These are phyloP conservation scores for Colletotrichum lindemuthianum DNA, from an alignment of 2,329 filamentous ascomycete genomes.

Conservation along the genomic window DNA sequence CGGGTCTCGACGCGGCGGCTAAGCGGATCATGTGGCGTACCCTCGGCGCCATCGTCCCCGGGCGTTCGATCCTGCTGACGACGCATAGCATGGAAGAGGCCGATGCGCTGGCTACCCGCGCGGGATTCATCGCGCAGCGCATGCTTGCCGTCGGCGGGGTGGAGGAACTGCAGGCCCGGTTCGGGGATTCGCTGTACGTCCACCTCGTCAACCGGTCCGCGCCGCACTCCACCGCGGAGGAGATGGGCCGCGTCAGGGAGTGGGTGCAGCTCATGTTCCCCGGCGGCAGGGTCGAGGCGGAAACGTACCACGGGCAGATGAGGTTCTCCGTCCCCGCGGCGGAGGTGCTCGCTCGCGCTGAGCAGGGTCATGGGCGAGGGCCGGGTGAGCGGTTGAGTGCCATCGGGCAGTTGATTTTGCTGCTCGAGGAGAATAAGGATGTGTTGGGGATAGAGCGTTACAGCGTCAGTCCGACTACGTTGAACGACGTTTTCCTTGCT, in stretches of 20 bases:
- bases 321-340: conserved; percentile 40
- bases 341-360: conserved; percentile 6
- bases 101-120: conserved; percentile 83
- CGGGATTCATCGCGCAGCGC: conserved; percentile 83
- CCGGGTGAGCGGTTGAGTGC: conserved; percentile 48
- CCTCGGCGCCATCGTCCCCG: conserved; percentile 75
- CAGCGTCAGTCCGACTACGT: conserved; percentile 85
- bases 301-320: conserved; percentile 56
- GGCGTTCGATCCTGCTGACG: conserved; percentile 85
- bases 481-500: conserved; percentile 89
- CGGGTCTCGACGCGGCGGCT: conserved; percentile 88
- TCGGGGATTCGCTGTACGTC: conserved; percentile 82
- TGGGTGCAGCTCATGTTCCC: conserved; percentile 74
- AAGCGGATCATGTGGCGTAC: conserved; percentile 96
- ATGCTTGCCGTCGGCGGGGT: conserved; percentile 88
- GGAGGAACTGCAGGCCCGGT: conserved; percentile 75
- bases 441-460: conserved; percentile 83
- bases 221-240: conserved; percentile 74
- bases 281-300: conserved; percentile 70
- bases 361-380: background rate
- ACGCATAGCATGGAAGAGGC: conserved; percentile 97
- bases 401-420: conserved; percentile 75
- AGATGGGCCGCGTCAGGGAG: conserved; percentile 71
- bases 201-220: conserved; percentile 82
- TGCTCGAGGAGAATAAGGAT: conserved; percentile 77